These are phyloP conservation scores for Fusarium sp. DNA, from an alignment of 2,329 filamentous ascomycete species.

Conservation along the genomic window DNA sequence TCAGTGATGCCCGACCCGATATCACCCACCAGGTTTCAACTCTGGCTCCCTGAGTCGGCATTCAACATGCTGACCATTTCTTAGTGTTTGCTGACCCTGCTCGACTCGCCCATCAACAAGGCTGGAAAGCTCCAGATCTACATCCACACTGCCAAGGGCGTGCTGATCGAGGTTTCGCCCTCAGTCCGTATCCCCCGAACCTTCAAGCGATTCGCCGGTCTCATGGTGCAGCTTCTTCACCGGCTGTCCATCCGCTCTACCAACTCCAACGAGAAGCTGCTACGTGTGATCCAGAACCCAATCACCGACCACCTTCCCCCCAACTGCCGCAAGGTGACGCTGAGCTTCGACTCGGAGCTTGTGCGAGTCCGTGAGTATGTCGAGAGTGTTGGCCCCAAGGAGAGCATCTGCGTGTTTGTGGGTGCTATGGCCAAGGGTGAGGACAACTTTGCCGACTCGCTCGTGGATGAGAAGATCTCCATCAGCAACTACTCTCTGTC, in stretches of 20 bases:
- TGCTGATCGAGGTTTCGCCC: conserved; percentile 98
- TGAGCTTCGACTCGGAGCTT: conserved; percentile 92
- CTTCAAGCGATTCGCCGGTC: conserved; percentile 97
- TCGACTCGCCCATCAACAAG: conserved; percentile 99
- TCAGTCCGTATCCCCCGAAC: conserved; percentile 97
- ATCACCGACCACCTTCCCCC: conserved; percentile 97
- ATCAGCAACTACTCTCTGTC: conserved; percentile 99
- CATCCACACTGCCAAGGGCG: conserved; percentile 97
- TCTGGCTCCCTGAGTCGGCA: conserved; percentile 50
- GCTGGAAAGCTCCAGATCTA: conserved; percentile 97
- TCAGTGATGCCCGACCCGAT: conserved; percentile 96
- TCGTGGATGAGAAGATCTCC: conserved; percentile 96
- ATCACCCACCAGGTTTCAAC: conserved; percentile 93
- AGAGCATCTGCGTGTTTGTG: conserved; percentile 98
- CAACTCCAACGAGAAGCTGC: conserved; percentile 95
- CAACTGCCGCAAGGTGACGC: conserved; percentile 96
- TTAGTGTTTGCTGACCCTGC: conserved; percentile 94
- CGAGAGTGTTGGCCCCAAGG: conserved; percentile 78
- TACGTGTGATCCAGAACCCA: conserved; percentile 97
- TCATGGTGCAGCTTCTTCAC: conserved; percentile 98
- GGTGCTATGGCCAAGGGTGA: conserved; percentile 98
- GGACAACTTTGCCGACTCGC: conserved; percentile 93
- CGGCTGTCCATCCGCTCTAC: conserved; percentile 95
- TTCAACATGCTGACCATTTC: conserved; percentile 59
- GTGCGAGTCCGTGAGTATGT: conserved; percentile 92